Conservation (phyloP, 108 stramenopile genomes). For the Cyclotella atomus region DNA sequence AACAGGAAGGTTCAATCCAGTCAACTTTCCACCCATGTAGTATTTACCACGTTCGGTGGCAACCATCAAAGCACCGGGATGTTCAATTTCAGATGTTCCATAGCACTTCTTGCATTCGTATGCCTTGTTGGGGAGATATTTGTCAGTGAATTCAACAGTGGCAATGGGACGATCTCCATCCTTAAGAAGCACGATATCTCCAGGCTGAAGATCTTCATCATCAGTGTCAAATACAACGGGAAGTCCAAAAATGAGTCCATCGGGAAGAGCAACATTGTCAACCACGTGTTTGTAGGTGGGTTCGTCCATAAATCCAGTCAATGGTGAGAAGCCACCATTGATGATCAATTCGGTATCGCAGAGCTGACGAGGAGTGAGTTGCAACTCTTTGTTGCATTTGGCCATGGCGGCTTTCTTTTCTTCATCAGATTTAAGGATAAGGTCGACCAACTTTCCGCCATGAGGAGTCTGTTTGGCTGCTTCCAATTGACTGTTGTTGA, state of each 20-base stretch:
- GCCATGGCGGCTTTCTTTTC: slow-evolving; percentile 91
- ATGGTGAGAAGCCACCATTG: slow-evolving; percentile 98
- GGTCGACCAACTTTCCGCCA: slow-evolving; percentile 94
- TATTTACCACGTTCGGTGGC: slow-evolving; percentile 97
- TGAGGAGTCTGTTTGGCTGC: slow-evolving; percentile 91
- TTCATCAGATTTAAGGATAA: slow-evolving; percentile 86
- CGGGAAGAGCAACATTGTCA: slow-evolving; percentile 90
- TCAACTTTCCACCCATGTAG: slow-evolving; percentile 98
- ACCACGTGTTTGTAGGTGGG: slow-evolving; percentile 91
- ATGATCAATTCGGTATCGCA: slow-evolving; percentile 98
- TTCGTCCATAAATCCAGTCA: slow-evolving; percentile 98
- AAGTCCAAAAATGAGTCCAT: slow-evolving; percentile 95
- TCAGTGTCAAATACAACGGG: slow-evolving; percentile 98
- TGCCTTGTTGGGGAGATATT: slow-evolving; percentile 94
- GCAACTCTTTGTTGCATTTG: slow-evolving; percentile 80
- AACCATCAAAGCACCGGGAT: slow-evolving; percentile 98
- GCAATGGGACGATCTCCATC: slow-evolving; percentile 94
- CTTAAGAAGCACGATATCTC: slow-evolving; percentile 93
- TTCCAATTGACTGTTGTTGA: slow-evolving; percentile 58
- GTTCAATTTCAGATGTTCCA: slow-evolving; percentile 96
- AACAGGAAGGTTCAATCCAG: slow-evolving; percentile 94
- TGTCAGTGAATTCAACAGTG: slow-evolving; percentile 93
- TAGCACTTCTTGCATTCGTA: slow-evolving; percentile 94
- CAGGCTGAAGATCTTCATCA: slow-evolving; percentile 87
- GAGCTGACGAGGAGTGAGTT: slow-evolving; percentile 94